These are phyloP conservation scores for Colletotrichum phormii DNA, from an alignment of 2,329 filamentous ascomycete species.

Conservation along the genomic window DNA sequence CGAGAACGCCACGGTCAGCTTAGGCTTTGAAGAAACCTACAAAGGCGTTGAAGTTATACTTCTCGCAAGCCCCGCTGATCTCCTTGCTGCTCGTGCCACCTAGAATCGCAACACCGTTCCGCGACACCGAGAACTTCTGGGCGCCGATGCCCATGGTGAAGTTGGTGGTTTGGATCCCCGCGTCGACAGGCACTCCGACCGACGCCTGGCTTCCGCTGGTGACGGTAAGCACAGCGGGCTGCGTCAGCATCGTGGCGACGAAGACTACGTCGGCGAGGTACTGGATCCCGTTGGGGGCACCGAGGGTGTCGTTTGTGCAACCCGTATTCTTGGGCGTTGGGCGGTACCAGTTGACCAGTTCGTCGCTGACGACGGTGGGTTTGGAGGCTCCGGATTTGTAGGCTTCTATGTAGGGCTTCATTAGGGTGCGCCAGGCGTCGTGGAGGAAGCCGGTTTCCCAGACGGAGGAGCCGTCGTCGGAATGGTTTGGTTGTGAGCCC, in stretches of 20 bases:
- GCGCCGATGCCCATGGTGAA: background rate
- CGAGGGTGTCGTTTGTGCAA: constrained; percentile 38
- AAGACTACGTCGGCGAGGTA: constrained; percentile 39
- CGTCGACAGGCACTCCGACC: background rate
- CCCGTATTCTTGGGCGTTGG: constrained; percentile 36
- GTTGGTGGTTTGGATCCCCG: background rate
- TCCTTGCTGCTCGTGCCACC: background rate
- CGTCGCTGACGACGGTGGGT: constrained; percentile 30
- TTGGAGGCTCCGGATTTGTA: background rate
- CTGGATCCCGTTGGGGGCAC: constrained; percentile 37
- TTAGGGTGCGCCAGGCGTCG: background rate
- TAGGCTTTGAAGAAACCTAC: background rate
- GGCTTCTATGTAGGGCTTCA: background rate
- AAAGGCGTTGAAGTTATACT: background rate
- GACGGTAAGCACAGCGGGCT: constrained; percentile 15
- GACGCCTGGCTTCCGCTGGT: background rate
- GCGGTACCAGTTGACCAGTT: constrained; percentile 42
- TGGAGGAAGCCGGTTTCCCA: background rate
- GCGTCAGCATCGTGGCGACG: constrained; percentile 39
- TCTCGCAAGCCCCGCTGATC: background rate
- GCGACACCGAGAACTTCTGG: background rate
- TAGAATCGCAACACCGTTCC: background rate
- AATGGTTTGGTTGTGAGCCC: background rate
- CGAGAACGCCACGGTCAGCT: background rate
- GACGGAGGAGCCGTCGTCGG: background rate